Conservation (phyloP, 495 filamentous ascomycete genomes). For the Aspergillus sclerotiicarbonarius region DNA sequence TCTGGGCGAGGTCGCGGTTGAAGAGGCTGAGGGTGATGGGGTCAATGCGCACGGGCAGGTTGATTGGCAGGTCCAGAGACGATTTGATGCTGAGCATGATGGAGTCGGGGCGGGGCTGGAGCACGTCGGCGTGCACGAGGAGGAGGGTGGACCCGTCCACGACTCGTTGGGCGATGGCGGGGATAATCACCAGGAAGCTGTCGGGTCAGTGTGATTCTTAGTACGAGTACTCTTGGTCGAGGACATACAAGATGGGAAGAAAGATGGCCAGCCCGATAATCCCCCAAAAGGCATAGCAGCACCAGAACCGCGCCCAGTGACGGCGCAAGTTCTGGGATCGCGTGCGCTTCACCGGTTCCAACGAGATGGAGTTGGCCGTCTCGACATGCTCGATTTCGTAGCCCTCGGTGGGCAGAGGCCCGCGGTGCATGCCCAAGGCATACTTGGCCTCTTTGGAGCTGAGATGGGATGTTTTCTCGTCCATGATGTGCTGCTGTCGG, state of each 20-base stretch:
- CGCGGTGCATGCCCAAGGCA: conserved; percentile 35
- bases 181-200: conserved; percentile 44
- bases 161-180: conserved; percentile 43
- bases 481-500: conserved; percentile 6
- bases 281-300: conserved; percentile 34
- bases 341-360: conserved; percentile 29
- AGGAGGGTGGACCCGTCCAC: conserved; percentile 39
- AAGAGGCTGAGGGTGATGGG: conserved; percentile 35
- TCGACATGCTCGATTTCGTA: conserved; percentile 30
- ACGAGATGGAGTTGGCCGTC: conserved; percentile 28
- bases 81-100: conserved; percentile 34
- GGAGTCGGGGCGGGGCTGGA: conserved; percentile 32
- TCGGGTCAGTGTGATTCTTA: not conserved
- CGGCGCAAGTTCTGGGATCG: conserved; percentile 26
- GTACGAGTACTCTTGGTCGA: no score
- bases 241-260: conserved; percentile 39
- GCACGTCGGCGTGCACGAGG: conserved; percentile 33
- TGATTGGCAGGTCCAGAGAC: conserved; percentile 35
- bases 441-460: conserved; percentile 33
- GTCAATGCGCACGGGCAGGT: conserved; percentile 37
- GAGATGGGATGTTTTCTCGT: conserved; percentile 29
- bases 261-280: conserved; percentile 41
- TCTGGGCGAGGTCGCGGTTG: conserved; percentile 24
- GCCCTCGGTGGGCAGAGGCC: conserved; percentile 27
- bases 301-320: conserved; percentile 46